Base-by-base conservation (phyloP, 2,329 filamentous ascomycete genomes). In the Teratosphaeria zuluensis region DNA sequence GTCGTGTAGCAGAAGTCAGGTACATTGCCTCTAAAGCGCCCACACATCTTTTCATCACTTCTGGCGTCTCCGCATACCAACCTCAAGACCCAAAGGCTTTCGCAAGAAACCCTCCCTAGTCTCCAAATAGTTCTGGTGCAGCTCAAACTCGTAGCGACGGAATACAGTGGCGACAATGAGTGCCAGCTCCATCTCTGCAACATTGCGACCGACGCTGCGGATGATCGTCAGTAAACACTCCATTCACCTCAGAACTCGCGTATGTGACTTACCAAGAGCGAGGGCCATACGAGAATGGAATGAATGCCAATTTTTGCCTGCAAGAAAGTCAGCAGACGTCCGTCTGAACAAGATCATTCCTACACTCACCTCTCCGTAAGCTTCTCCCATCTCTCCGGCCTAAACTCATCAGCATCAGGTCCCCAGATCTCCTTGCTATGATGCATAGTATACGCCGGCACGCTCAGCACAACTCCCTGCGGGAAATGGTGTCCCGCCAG, bases 401-500 rank as follows among this genome's bases (percentile, higher is more conserved):
- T 69, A 62, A 75, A 75, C 28, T 71, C 69, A 30, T 73, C 72
- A 5, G 73, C 74, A 62, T 76, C 73, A 1, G 65, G 59, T n/a
- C 74, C 74, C 74, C 74, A 76, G 54, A 75, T 72, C 53, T 72
- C 69, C 33, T 68, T 68, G 63, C 72, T 71, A 51, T 74, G 74
- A 56, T 76, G 74, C 53, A 76, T 72, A 0, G 71, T 72, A 60
- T 74, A 76, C 11, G 72, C 73, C 3, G 74, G 74, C 2, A 75
- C 73, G 51, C 70, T 73, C 7, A 76, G 63, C 0, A 76, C 69
- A 2, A 71, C 69, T 11, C 74, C 73, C 54, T 69, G 68, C 35
- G 88, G 84, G 77, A 92, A 95, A 69, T 83, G 82, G 65, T 85
- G 82, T 4, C 84, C 87, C 19, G 75, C 73, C 58, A 95, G 79